Conservation (phyloP, 345 rosid species). For the Eucalyptus paniculata region DNA sequence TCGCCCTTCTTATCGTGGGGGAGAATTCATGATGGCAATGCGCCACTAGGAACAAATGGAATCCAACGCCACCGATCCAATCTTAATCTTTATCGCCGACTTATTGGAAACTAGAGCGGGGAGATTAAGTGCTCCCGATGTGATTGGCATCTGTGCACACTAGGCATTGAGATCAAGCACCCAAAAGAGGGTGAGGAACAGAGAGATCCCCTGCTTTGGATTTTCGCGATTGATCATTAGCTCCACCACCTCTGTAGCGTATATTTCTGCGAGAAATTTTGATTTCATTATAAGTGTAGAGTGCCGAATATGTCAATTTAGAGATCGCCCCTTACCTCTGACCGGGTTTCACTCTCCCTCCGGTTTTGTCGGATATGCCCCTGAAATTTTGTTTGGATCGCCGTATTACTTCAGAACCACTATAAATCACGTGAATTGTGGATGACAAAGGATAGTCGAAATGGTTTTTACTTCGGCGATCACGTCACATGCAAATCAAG, state of each 20-base stretch:
- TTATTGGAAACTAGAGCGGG: not conserved
- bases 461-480: not conserved
- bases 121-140: not conserved
- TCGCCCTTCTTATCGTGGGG: not conserved
- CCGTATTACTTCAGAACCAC: not conserved
- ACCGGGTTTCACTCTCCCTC: not conserved
- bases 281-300: not conserved
- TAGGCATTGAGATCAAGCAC: not conserved
- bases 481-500: not conserved
- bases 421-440: not conserved
- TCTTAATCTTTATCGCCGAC: not conserved
- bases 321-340: not conserved
- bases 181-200: not conserved
- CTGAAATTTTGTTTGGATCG: not conserved
- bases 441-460: not conserved
- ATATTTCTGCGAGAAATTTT: not conserved
- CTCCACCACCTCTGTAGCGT: not conserved
- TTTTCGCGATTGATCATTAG: not conserved
- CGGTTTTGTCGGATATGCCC: not conserved
- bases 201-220: not conserved
- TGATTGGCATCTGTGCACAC: not conserved
- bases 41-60: not conserved
- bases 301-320: not conserved
- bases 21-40: not conserved
- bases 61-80: not conserved